phyloP scores from a whole-genome alignment of 768 basidiomycete genomes.

The Collybia nuda region DNA sequence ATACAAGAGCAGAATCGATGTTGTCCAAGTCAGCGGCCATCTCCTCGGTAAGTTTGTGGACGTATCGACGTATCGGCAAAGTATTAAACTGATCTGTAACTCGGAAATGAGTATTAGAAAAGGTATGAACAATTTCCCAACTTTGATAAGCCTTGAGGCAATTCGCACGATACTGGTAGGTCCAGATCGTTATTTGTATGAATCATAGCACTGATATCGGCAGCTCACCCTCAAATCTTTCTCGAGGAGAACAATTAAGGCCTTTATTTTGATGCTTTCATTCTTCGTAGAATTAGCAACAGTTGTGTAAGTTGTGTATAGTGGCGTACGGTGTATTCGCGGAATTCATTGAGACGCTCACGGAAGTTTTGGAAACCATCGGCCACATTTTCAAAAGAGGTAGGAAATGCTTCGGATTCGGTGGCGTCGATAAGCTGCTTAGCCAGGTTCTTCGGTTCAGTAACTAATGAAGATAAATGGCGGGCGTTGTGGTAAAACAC shows the following conservation, averaged over 20 bases:
- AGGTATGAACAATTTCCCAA: neutral
- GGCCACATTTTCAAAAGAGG: slow-evolving; percentile 9
- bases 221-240: slow-evolving; percentile 10
- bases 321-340: slow-evolving; percentile 16
- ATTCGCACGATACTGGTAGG: slow-evolving; percentile 11
- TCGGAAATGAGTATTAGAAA: neutral
- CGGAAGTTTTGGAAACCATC: slow-evolving; percentile 8
- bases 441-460: neutral
- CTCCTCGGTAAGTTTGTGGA: slow-evolving; percentile 14
- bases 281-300: slow-evolving; percentile 3
- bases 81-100: slow-evolving; percentile 2
- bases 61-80: slow-evolving; percentile 8
- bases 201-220: neutral
- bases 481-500: slow-evolving; percentile 12
- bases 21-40: slow-evolving; percentile 10
- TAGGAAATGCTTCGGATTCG: slow-evolving; percentile 2
- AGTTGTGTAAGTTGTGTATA: neutral
- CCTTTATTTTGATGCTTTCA: slow-evolving; percentile 12
- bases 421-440: neutral
- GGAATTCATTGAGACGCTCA: slow-evolving; percentile 15
- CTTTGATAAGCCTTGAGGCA: slow-evolving; percentile 10
- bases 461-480: neutral
- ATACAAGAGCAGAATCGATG: slow-evolving; percentile 6
- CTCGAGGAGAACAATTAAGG: slow-evolving; percentile 8
- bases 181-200: neutral